Percentiles rank a stretch among this genome's conserved stretches.
phyloP scores from a whole-genome alignment of 805 yeast genomes.

The Cyberlindnera subsufficiens region DNA sequence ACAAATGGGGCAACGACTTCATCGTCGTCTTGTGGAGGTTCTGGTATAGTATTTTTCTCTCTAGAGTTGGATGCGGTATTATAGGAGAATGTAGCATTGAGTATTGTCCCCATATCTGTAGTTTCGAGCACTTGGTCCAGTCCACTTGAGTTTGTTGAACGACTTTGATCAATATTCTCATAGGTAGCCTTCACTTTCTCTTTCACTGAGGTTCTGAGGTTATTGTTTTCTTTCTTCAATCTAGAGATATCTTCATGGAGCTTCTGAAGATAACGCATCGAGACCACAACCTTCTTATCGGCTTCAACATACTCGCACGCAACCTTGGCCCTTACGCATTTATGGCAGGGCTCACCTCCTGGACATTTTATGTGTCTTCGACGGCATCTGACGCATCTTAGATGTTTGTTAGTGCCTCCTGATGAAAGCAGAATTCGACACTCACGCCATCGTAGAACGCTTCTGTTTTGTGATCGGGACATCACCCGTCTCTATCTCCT shows the following conservation, averaged over 20 bases:
- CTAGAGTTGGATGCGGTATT: slow-evolving; percentile 22
- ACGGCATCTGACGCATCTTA: slow-evolving; percentile 56
- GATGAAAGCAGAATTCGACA: neutral
- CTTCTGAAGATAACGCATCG: slow-evolving; percentile 61
- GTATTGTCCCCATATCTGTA: slow-evolving; percentile 18
- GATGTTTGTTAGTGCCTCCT: neutral
- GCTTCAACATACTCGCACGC: slow-evolving; percentile 69
- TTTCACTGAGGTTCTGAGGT: slow-evolving; percentile 34
- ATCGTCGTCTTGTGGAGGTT: neutral
- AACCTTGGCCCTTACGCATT: slow-evolving; percentile 49
- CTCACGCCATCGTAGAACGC: slow-evolving; percentile 20
- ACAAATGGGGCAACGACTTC: slow-evolving; percentile 64
- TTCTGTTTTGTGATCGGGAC: slow-evolving; percentile 17
- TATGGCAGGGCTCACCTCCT: slow-evolving; percentile 68
- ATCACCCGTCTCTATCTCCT: slow-evolving; percentile 5
- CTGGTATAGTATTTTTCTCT: slow-evolving; percentile 2
- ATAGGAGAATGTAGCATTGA: slow-evolving; percentile 22
- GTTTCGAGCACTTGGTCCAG: slow-evolving; percentile 17
- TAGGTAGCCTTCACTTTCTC: slow-evolving; percentile 3
- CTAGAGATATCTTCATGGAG: slow-evolving; percentile 63
- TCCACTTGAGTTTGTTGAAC: neutral
- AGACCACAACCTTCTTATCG: slow-evolving; percentile 65
- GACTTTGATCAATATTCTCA: neutral
- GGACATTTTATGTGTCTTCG: slow-evolving; percentile 72
- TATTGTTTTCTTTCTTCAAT: slow-evolving; percentile 60